A percentile compares a stretch with the other conserved stretches of the same genome.
These are phyloP conservation scores for Turnera subulata DNA, from an alignment of 345 rosid species.

Conservation along the genomic window DNA sequence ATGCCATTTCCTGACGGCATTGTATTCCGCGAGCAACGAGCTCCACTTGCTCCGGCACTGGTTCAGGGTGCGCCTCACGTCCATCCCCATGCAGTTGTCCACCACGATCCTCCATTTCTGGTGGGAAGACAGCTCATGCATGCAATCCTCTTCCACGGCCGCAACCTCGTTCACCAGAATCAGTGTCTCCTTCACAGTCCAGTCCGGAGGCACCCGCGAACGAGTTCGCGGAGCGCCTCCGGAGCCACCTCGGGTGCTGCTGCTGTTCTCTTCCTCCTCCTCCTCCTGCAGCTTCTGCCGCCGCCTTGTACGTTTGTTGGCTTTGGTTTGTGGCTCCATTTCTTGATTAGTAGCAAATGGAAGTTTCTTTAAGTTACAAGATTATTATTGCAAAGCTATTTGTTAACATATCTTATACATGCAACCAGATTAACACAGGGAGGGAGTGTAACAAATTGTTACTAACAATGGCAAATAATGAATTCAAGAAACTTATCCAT, in stretches of 20 bases:
- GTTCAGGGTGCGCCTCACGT: slow-evolving; percentile 40
- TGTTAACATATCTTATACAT: too few relatives aligned
- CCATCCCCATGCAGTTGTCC: slow-evolving; percentile 51
- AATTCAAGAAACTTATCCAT: too few relatives aligned
- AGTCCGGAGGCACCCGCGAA: slow-evolving; percentile 59
- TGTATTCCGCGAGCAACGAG: slow-evolving; percentile 46
- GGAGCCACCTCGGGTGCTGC: too few relatives aligned
- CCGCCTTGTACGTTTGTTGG: background rate
- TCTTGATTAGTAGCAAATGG: too few relatives aligned
- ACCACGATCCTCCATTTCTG: slow-evolving; percentile 78
- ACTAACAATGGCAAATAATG: too few relatives aligned
- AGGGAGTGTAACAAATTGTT: too few relatives aligned
- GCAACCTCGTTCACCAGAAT: slow-evolving; percentile 71
- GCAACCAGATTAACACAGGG: too few relatives aligned
- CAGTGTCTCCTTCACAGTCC: slow-evolving; percentile 44
- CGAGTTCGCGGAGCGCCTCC: slow-evolving; percentile 42
- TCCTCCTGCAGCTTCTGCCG: background rate
- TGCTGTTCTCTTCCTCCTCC: too few relatives aligned
- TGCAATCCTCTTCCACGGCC: slow-evolving; percentile 61
- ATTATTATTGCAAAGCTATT: too few relatives aligned
- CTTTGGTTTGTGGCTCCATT: background rate
- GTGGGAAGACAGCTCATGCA: slow-evolving; percentile 44
- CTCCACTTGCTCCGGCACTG: slow-evolving; percentile 76
- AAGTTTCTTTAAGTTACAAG: too few relatives aligned
- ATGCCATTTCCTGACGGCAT: slow-evolving; percentile 41